Evolutionary conservation across 2,329 filamentous ascomycete genomes (phyloP).

Genomic region (Fusarium sp.): DNA sequence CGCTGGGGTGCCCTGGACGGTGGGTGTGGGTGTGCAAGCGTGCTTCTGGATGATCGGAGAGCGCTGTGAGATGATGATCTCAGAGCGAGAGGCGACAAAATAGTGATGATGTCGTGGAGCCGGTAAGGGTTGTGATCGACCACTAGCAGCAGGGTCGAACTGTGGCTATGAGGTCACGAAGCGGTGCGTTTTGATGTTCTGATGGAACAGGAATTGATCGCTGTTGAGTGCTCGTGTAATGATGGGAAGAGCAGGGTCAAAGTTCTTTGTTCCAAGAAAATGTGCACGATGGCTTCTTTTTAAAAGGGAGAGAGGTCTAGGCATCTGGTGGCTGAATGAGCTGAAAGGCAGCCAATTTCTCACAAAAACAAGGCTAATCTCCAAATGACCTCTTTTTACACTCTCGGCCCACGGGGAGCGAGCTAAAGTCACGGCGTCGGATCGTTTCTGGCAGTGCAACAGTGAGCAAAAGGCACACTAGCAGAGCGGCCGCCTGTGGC

Average conservation of each 20-base stretch:
- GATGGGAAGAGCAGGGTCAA: not conserved
- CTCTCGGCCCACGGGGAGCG: not conserved
- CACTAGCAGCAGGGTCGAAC: conserved; percentile 19
- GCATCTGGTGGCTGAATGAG: not conserved
- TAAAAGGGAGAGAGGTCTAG: not conserved
- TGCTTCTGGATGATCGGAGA: conserved; percentile 1
- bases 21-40: not conserved
- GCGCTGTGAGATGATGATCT: conserved; percentile 11
- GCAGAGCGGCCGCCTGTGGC: not conserved
- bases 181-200: not conserved
- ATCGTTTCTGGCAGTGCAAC: not conserved
- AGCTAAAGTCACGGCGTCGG: not conserved
- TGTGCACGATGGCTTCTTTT: not conserved
- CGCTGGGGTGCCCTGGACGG: not conserved
- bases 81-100: conserved; percentile 10
- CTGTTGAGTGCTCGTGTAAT: not conserved
- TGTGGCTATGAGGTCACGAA: conserved; percentile 25
- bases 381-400: not conserved
- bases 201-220: not conserved
- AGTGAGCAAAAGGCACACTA: not conserved
- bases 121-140: conserved; percentile 22
- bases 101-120: conserved; percentile 23
- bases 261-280: conserved; percentile 6
- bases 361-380: not conserved
- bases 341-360: not conserved